Evolutionary conservation across 306 rosid genomes (phyloP), one percentile per base, ranked within the genome.

Genomic region (Citrullus colocynthis): DNA sequence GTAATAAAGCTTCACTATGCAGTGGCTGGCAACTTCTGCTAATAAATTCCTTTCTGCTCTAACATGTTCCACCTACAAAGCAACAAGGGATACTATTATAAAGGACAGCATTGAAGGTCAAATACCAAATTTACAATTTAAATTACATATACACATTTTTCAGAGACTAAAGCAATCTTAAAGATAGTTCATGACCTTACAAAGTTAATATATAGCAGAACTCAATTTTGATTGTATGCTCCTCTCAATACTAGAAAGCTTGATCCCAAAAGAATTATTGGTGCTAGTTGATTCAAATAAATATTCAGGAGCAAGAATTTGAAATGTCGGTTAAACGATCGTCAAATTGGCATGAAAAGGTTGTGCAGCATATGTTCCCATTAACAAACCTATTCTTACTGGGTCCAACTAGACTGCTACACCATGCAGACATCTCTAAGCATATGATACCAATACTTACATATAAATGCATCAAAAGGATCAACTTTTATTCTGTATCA

Each of bases 1-100:
- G 88, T 91, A 94, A 83, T 86, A 94, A 58, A 94, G 97, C 75
- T 89, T 94, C 85, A 94, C 97, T 85, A 94, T 94, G 91, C 88
- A 94, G 79, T 90, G 91, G 85, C 88, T 81, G 10, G 89, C 97
- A 86, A 91, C 97, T 86, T 94, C 98, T 13, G 98, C 98, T 61
- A 94, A 93, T 78, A 90, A 83, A 78, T 94, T 94, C 82, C 98
- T 87, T 83, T 94, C 97, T 18, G 98, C 94, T 87, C 91, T 89
- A 80, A 85, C 91, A 78, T 85, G 91, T 86, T 88, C 91, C 75
- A 88, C 91, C 91, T 88, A 74, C 20, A 16, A 75, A 55, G 78
- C 56, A 6, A n/a, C 12, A 49, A 48, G 58, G 24, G 66, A 78
- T 63, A 10, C 45, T 12, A 58, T 36, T 36, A 21, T 30, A 57